A percentile compares a stretch with the other conserved stretches of the same genome.
Conservation (phyloP, 1,284 basidiomycete genomes). For the Inonotus obliquus region DNA sequence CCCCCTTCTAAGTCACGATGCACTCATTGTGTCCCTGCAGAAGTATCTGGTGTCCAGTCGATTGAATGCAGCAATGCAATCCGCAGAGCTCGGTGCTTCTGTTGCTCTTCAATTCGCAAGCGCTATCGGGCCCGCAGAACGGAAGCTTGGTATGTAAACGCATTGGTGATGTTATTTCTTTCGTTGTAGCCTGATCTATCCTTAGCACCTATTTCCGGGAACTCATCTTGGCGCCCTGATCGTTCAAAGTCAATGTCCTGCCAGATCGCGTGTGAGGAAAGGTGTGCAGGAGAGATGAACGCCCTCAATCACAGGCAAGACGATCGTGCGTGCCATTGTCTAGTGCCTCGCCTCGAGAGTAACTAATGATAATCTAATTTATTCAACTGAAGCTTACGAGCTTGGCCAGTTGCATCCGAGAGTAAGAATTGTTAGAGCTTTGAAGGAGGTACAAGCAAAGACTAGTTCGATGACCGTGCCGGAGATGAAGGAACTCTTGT, state of each 20-base stretch:
- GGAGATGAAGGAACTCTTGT: slow-evolving; percentile 82
- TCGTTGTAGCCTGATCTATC: neutral
- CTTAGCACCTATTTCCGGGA: slow-evolving; percentile 54
- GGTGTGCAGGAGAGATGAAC: slow-evolving; percentile 82
- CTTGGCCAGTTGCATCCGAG: slow-evolving; percentile 37
- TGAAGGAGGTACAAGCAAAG: slow-evolving; percentile 67
- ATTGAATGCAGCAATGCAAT: slow-evolving; percentile 59
- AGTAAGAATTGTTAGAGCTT: slow-evolving; percentile 62
- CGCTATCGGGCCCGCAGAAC: slow-evolving; percentile 72
- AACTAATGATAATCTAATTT: neutral
- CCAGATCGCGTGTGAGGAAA: slow-evolving; percentile 82
- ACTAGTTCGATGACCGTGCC: slow-evolving; percentile 67
- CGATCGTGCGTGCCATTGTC: neutral
- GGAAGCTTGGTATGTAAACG: slow-evolving; percentile 60
- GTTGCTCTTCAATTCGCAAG: slow-evolving; percentile 83
- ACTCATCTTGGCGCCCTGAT: slow-evolving; percentile 65
- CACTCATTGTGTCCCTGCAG: slow-evolving; percentile 33
- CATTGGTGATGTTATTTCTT: neutral
- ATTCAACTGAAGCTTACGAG: neutral
- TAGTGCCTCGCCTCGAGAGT: neutral
- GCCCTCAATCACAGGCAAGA: slow-evolving; percentile 35
- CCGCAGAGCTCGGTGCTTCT: slow-evolving; percentile 86
- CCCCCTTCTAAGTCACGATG: neutral
- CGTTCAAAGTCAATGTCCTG: slow-evolving; percentile 72
- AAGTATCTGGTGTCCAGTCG: slow-evolving; percentile 80